phyloP scores from a whole-genome alignment of 1,284 basidiomycete genomes.

The Marasmius fiardii region DNA sequence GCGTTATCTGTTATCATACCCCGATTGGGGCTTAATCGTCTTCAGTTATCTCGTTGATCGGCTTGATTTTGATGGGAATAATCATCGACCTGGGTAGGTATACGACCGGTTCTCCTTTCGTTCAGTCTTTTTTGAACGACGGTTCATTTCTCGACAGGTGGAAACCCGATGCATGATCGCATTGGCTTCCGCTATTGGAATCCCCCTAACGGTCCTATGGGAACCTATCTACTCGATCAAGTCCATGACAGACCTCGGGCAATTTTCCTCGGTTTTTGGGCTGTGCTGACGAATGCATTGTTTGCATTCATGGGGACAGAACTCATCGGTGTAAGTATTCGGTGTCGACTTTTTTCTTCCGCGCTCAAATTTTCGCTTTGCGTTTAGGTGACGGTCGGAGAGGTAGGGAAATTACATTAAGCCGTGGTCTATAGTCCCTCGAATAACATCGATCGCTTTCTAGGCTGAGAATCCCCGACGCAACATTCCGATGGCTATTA shows the following conservation, averaged over 20 bases:
- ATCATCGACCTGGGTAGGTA: conserved; percentile 45
- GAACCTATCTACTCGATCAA: conserved; percentile 37
- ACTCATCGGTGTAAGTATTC: conserved; percentile 36
- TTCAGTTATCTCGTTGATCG: conserved; percentile 52
- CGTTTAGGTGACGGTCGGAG: conserved; percentile 42
- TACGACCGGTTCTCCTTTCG: neutral
- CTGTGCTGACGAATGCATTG: conserved; percentile 44
- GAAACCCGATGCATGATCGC: conserved; percentile 60
- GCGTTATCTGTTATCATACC: neutral
- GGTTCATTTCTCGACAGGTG: conserved; percentile 35
- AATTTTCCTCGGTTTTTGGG: conserved; percentile 63
- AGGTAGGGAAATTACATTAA: conserved; percentile 21
- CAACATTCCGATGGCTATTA: conserved; percentile 45
- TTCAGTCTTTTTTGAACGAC: conserved; percentile 6
- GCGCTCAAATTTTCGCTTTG: neutral
- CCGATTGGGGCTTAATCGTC: neutral
- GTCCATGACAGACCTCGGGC: conserved; percentile 45
- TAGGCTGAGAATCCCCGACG: conserved; percentile 42
- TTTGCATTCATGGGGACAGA: conserved; percentile 50
- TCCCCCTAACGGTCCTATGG: conserved; percentile 44
- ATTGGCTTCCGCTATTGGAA: conserved; percentile 66
- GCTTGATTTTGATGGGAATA: conserved; percentile 58
- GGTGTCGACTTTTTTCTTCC: neutral
- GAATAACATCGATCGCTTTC: conserved; percentile 4
- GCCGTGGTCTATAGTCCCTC: neutral